Conservation (phyloP, 2,329 filamentous ascomycete genomes). For the Elsinoe perseae region DNA sequence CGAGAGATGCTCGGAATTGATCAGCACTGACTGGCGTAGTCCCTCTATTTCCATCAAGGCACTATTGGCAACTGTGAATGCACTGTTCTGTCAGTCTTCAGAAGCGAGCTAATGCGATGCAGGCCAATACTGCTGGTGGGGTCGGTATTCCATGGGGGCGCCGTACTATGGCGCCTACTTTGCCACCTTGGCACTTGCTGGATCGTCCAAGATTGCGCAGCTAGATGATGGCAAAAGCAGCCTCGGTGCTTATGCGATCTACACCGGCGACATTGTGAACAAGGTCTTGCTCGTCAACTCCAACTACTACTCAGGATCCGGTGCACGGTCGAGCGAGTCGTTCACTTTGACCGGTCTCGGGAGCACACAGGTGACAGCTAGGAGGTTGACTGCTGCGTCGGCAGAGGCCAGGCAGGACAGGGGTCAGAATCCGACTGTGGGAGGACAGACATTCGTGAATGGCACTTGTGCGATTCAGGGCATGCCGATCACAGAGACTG, state of each 20-base stretch:
- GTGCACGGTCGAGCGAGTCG: constrained; percentile 11
- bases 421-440: constrained; percentile 5
- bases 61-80: constrained; percentile 22
- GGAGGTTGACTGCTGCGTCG: constrained; percentile 8
- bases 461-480: constrained; percentile 12
- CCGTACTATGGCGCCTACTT: constrained; percentile 47
- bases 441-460: constrained; percentile 13
- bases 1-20: background rate
- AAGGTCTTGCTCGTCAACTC: constrained; percentile 19
- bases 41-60: constrained; percentile 23
- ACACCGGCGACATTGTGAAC: constrained; percentile 22
- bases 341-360: constrained; percentile 11
- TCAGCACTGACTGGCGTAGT: constrained; percentile 6
- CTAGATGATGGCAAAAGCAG: constrained; percentile 37
- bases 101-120: constrained; percentile 15
- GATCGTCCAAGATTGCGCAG: constrained; percentile 38
- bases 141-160: constrained; percentile 6
- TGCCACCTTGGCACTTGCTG: constrained; percentile 40
- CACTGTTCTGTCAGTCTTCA: constrained; percentile 14
- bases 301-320: constrained; percentile 15
- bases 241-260: constrained; percentile 44
- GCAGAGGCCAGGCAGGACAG: constrained; percentile 13
- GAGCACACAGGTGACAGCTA: constrained; percentile 14
- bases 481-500: background rate
- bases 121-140: constrained; percentile 12